Base-by-base conservation (phyloP, 768 basidiomycete genomes). In the Dentipellis sp. region DNA sequence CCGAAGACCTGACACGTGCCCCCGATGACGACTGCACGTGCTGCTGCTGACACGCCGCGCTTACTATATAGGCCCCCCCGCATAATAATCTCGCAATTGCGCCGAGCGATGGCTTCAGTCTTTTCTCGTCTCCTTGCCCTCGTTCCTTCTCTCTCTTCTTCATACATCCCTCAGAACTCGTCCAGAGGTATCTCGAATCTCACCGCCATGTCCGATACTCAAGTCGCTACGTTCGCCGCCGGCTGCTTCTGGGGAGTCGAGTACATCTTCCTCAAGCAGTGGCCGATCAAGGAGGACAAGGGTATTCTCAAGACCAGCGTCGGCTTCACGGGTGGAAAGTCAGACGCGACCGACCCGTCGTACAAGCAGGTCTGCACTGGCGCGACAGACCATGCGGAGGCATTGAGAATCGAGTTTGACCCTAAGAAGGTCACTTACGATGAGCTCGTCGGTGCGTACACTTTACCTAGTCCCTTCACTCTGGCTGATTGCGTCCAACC, bases 161-260 rank as follows among this genome's bases (percentile, higher is more conserved):
- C 39, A 50, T 56, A 57, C 54, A n/a, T n/a, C 14, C 40, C 58
- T 3, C 58, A 62, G 51, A 62, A 60, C 52, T 36, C 50, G 6
- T 11, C 16, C 6, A 3, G 47, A 35, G 54, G 47, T 9, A 47
- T 55, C 17, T 55, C 54, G 22, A 34, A 47, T 11, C 21, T 50
- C 45, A 21, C 19, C 40, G 36, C 2, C 12, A 57, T 60, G 56
- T 53, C 61, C 36, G 16, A 50, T 54, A 53, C 64, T 10, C 72
- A 78, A 61, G 60, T 76, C 51, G 78, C 79, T 4, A 79, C 71
- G 2, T 80, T 79, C 54, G 79, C 81, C 5, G 72, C 77, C 9
- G 87, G 89, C 19, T 91, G 89, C 65, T 91, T 91, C 70, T 91
- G 89, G 90, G 90, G 89, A 16, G 84, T 86, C 17, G 86, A 92